A percentile compares a stretch with the other conserved stretches of the same genome.
Evolutionary conservation across 2,329 filamentous ascomycete genomes (phyloP).

Genomic region (Clarireedia homoeocarpa): DNA sequence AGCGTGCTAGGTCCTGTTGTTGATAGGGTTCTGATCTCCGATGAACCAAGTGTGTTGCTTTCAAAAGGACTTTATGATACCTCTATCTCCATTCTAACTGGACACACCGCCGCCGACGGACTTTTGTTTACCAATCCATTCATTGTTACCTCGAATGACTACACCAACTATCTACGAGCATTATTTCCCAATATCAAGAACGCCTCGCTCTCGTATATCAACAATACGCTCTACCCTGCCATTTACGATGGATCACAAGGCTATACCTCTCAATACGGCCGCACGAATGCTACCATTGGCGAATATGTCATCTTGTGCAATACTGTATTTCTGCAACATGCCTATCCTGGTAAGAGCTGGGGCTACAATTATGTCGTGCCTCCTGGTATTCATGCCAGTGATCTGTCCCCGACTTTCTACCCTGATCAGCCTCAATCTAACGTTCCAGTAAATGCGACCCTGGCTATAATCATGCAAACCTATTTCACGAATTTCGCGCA

Average conservation of each 20-base stretch:
- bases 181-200: conserved; percentile 1
- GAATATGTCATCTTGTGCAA: conserved; percentile 44
- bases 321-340: conserved; percentile 40
- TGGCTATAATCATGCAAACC: conserved; percentile 31
- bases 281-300: conserved; percentile 34
- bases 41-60: too few species aligned
- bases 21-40: too few species aligned
- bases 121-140: conserved; percentile 22
- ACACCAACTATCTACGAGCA: too few species aligned
- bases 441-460: conserved; percentile 20
- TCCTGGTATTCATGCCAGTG: too few species aligned
- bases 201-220: conserved; percentile 29
- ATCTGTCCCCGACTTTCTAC: too few species aligned
- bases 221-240: conserved; percentile 40
- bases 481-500: conserved; percentile 31
- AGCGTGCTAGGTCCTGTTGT: too few species aligned
- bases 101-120: conserved; percentile 37
- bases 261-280: conserved; percentile 38
- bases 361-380: too few species aligned
- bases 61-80: too few species aligned
- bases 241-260: conserved; percentile 35
- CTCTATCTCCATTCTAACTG: conserved; percentile 32
- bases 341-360: conserved; percentile 24
- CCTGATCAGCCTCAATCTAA: too few species aligned
- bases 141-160: conserved; percentile 11